Conservation (phyloP, 441 rosid genomes). For the Populus hybrid region DNA sequence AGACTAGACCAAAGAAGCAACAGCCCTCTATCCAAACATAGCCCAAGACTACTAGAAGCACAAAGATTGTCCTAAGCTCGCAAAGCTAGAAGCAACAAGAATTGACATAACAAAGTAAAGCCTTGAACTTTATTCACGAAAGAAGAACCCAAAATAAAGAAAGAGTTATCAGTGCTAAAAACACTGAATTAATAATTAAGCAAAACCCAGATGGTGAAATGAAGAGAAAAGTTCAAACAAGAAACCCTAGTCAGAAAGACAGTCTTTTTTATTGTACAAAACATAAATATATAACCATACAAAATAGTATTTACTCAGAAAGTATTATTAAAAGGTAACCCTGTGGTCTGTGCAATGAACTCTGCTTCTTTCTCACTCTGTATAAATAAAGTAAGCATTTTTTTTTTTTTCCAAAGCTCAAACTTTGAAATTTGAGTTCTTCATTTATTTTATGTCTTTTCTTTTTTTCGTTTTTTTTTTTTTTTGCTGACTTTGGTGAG, state of each 20-base stretch:
- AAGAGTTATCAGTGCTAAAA: background rate
- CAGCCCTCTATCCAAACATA: conserved; percentile 1
- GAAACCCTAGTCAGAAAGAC: conserved; percentile 31
- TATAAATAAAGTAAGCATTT: background rate
- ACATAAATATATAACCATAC: background rate
- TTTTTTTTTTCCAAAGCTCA: background rate
- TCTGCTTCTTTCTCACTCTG: background rate
- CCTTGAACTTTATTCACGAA: background rate
- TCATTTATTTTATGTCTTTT: background rate
- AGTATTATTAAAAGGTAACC: background rate
- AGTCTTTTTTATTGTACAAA: conserved; percentile 19
- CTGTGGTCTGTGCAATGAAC: background rate
- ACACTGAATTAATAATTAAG: conserved; percentile 1
- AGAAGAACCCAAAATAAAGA: background rate
- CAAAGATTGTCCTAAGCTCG: background rate
- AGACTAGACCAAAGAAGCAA: background rate
- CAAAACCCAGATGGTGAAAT: background rate
- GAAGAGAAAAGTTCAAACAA: conserved; percentile 3
- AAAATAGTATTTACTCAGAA: background rate
- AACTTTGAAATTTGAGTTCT: conserved; percentile 27
- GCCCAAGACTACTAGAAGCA: background rate
- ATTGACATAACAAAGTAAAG: background rate
- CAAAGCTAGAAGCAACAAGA: background rate
- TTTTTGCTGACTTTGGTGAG: background rate
- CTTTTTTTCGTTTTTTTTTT: background rate